These are phyloP conservation scores for Casuarina glauca DNA, from an alignment of 306 rosid species.

Conservation along the genomic window DNA sequence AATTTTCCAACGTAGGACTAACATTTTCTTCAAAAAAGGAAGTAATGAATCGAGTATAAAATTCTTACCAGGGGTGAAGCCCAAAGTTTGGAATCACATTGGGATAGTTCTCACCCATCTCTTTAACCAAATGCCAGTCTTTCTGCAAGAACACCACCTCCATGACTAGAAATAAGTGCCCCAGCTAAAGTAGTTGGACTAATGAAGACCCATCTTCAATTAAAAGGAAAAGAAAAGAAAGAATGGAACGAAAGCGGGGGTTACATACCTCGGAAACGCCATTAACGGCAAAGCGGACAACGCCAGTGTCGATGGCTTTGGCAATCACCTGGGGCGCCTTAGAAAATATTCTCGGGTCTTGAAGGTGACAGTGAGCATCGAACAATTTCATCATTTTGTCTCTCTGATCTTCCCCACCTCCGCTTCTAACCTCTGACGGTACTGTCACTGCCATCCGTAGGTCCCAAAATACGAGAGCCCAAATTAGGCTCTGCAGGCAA, in stretches of 20 bases:
- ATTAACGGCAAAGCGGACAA: slow-evolving; percentile 63
- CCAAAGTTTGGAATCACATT: slow-evolving; percentile 75
- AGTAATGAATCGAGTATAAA: not conserved
- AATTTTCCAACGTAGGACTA: too few species aligned
- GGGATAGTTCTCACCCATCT: slow-evolving; percentile 55
- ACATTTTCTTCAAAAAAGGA: not conserved
- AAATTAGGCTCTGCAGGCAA: not conserved
- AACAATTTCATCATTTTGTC: slow-evolving; percentile 56
- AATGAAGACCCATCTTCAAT: not conserved
- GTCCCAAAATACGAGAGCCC: too few species aligned
- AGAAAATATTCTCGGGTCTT: slow-evolving; percentile 70
- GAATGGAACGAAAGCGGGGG: not conserved
- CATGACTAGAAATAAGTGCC: not conserved
- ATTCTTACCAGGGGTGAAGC: slow-evolving; percentile 73
- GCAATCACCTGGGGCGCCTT: slow-evolving; percentile 56
- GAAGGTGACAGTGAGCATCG: slow-evolving; percentile 90
- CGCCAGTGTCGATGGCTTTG: slow-evolving; percentile 55
- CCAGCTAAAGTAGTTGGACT: not conserved
- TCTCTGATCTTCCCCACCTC: not conserved
- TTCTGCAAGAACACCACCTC: slow-evolving; percentile 22
- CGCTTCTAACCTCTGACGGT: not conserved
- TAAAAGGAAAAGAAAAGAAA: not conserved
- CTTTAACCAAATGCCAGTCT: slow-evolving; percentile 78
- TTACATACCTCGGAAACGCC: slow-evolving; percentile 61
- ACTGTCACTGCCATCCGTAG: too few species aligned